These are phyloP conservation scores for Russula ochroleuca DNA, from an alignment of 768 basidiomycete genomes.

Conservation along the genomic window DNA sequence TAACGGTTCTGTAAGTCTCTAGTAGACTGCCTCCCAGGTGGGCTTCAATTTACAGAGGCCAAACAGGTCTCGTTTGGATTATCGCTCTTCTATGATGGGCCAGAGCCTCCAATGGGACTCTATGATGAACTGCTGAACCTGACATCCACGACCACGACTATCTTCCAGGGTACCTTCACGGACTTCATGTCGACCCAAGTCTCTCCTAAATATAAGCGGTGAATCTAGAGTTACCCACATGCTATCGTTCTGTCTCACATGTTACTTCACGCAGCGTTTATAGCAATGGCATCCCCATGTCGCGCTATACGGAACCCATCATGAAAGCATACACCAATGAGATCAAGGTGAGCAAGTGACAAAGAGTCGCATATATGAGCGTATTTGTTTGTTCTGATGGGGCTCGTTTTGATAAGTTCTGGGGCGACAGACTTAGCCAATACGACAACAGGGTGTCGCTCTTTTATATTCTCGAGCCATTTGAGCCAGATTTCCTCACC, in stretches of 20 bases:
- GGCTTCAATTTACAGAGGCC: slow-evolving; percentile 29
- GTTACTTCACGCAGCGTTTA: slow-evolving; percentile 20
- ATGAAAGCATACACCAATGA: slow-evolving; percentile 12
- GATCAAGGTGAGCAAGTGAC: neutral
- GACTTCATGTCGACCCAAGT: slow-evolving; percentile 33
- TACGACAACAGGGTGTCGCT: too few relatives aligned
- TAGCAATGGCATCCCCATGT: slow-evolving; percentile 4
- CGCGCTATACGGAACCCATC: slow-evolving; percentile 1
- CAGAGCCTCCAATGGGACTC: slow-evolving; percentile 41
- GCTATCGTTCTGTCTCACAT: neutral
- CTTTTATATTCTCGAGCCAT: too few relatives aligned
- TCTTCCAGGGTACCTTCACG: slow-evolving; percentile 38
- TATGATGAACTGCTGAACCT: slow-evolving; percentile 46
- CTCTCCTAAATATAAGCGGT: slow-evolving; percentile 30
- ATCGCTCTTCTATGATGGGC: slow-evolving; percentile 53
- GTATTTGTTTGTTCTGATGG: too few relatives aligned
- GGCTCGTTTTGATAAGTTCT: too few relatives aligned
- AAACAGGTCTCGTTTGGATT: slow-evolving; percentile 4
- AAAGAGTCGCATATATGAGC: too few relatives aligned
- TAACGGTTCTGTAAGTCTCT: slow-evolving; percentile 8
- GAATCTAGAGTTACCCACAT: neutral
- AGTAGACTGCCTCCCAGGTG: slow-evolving; percentile 38
- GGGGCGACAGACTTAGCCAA: too few relatives aligned
- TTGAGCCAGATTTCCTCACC: too few relatives aligned
- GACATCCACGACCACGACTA: slow-evolving; percentile 35